Evolutionary conservation across 306 rosid species (phyloP).

Genomic region (Prunus mira): DNA sequence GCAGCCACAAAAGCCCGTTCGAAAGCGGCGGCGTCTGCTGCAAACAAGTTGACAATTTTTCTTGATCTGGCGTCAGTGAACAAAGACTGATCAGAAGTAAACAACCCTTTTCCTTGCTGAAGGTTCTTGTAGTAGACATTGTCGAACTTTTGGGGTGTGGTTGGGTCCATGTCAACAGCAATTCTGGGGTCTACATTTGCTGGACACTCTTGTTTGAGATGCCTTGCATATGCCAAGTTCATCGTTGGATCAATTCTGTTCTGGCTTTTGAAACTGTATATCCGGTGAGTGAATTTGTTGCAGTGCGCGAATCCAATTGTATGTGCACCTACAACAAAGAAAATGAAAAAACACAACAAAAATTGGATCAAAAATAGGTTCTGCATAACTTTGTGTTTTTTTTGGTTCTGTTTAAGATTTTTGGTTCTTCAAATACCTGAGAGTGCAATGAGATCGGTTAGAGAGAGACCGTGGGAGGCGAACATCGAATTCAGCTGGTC

Average conservation of each 20-base stretch:
- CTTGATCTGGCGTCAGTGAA: slow-evolving; percentile 55
- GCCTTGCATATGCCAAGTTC: slow-evolving; percentile 43
- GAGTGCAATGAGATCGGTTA: slow-evolving; percentile 65
- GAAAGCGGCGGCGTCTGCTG: slow-evolving; percentile 60
- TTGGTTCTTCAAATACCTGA: slow-evolving; percentile 47
- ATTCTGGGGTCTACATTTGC: slow-evolving; percentile 52
- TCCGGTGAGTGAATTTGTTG: slow-evolving; percentile 43
- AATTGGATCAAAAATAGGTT: too few relatives aligned
- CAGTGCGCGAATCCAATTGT: slow-evolving; percentile 87
- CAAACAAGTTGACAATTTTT: slow-evolving; percentile 58
- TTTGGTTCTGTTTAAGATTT: background rate
- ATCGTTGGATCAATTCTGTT: slow-evolving; percentile 65
- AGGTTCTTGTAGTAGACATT: slow-evolving; percentile 76
- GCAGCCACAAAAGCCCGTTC: slow-evolving; percentile 58
- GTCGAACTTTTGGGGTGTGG: slow-evolving; percentile 54
- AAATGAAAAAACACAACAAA: too few relatives aligned
- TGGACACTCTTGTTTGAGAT: slow-evolving; percentile 55
- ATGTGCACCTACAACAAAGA: slow-evolving; percentile 60
- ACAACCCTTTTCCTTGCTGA: slow-evolving; percentile 69
- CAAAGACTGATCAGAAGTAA: slow-evolving; percentile 74
- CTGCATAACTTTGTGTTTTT: too few relatives aligned
- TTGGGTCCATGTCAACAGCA: slow-evolving; percentile 59
- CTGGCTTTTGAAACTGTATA: slow-evolving; percentile 54
- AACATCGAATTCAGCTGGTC: slow-evolving; percentile 48
- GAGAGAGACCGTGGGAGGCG: slow-evolving; percentile 61